Evolutionary conservation across 2,329 filamentous ascomycete species (phyloP).

Genomic region (Stagonosporopsis cucurbitacearum): DNA sequence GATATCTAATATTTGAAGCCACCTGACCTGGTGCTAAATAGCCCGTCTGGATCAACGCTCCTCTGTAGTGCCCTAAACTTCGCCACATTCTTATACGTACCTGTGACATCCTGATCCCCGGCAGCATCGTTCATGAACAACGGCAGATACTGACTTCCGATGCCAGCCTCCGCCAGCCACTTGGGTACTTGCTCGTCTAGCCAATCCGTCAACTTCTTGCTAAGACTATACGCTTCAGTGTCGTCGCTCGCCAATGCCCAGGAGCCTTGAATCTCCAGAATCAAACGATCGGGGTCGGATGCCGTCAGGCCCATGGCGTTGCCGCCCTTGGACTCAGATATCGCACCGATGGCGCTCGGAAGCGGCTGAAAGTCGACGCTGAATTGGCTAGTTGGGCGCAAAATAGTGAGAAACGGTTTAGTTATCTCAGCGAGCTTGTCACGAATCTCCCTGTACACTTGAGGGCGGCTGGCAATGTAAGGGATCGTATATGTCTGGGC

Average conservation of each 20-base stretch:
- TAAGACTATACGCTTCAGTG: constrained; percentile 17
- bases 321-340: constrained; percentile 28
- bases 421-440: constrained; percentile 38
- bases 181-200: constrained; percentile 28
- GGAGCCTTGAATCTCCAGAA: constrained; percentile 31
- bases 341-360: constrained; percentile 25
- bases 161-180: constrained; percentile 33
- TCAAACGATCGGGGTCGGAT: constrained; percentile 29
- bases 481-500: constrained; percentile 35
- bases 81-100: constrained; percentile 27
- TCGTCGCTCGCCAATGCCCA: constrained; percentile 28
- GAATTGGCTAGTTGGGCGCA: constrained; percentile 26
- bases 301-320: constrained; percentile 34
- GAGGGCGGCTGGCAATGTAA: constrained; percentile 33
- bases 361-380: constrained; percentile 36
- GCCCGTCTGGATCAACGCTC: constrained; percentile 28
- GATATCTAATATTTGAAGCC: constrained; percentile 29
- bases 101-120: constrained; percentile 29
- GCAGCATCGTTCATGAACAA: constrained; percentile 35
- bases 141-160: constrained; percentile 27
- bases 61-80: constrained; percentile 32
- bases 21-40: constrained; percentile 29
- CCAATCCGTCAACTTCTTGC: constrained; percentile 31
- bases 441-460: constrained; percentile 46
- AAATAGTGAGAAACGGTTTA: constrained; percentile 27